Base-by-base conservation (phyloP, 495 filamentous ascomycete genomes). In the Annulohypoxylon nitens region DNA sequence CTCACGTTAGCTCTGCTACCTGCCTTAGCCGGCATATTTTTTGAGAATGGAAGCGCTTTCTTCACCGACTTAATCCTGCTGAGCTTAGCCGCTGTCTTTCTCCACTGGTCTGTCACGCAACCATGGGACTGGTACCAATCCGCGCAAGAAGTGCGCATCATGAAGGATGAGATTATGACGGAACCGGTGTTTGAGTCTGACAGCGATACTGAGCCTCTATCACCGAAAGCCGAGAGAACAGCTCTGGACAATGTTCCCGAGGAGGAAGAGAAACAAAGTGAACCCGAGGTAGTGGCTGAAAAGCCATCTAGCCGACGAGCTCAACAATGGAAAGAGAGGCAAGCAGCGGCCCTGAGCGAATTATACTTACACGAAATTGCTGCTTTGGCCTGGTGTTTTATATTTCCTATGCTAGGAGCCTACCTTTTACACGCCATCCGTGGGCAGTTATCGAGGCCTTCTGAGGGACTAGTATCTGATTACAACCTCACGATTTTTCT, bases 91-190 rank as follows among this genome's bases (percentile, higher is more conserved):
- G 92, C 91, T 0, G 86, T 98, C 4, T 97, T 98, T 73, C 84
- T 99, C 60, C 95, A 98, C 78, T 98, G 94, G 95, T 94, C 93
- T 18, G 90, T 98, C 6, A 90, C 93, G 63, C 81, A 94, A 64
- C 97, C 96, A 75, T 99, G 96, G 95, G 89, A 94, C 64, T 98
- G 95, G 95, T 98, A 98, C 81, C 87, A 91, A 62, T 88, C 92
- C 0, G 92, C 95, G 0, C 93, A 96, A 77, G 79, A 88, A 39
- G 77, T 90, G 25, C 84, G 87, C 34, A 54, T 81, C 14, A 77
- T 78, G 54, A 78, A 81, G 25, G 85, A 90, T 11, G 79, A 84
- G 68, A 73, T 69, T 20, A 78, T 82, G 54, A 75, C 78, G 9
- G 87, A 88, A 58, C 75, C 80, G 3, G 86, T 86, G 4, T 77